These are phyloP conservation scores for Arachis monticola DNA, from an alignment of 331 rosid genomes.

Conservation along the genomic window DNA sequence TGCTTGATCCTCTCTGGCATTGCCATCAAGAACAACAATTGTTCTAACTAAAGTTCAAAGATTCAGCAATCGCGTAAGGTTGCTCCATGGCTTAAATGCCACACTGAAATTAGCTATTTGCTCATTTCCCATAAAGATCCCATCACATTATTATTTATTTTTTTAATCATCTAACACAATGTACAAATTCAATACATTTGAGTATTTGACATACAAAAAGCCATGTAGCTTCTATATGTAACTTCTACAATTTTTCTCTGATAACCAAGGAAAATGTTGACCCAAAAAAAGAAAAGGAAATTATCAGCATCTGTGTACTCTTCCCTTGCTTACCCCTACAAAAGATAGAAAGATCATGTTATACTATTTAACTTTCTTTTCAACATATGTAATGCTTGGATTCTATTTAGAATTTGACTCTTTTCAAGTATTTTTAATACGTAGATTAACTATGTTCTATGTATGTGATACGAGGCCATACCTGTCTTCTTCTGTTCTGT, in stretches of 20 bases:
- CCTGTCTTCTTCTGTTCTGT: slow-evolving; percentile 48
- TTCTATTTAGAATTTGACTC: no score
- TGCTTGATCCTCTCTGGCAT: no score
- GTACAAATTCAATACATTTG: slow-evolving; percentile 8
- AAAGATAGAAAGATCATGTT: slow-evolving; percentile 2
- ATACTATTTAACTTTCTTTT: no score
- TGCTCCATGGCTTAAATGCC: no score
- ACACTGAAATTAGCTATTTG: no score
- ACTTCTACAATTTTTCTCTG: slow-evolving; percentile 18
- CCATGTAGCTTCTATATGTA: background rate
- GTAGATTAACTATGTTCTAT: background rate
- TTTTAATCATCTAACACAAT: no score
- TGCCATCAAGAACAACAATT: no score
- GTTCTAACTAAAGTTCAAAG: no score
- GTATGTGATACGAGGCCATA: background rate
- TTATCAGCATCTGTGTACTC: slow-evolving; percentile 17
- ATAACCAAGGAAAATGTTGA: background rate
- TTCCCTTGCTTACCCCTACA: slow-evolving; percentile 19
- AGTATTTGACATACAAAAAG: background rate
- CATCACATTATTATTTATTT: no score
- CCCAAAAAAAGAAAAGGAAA: background rate
- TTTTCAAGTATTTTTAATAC: no score
- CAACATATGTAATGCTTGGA: background rate
- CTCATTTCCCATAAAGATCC: no score
- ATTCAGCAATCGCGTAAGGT: no score